These are phyloP conservation scores for Ashbya aceris DNA, from an alignment of 1,139 yeast genomes.

Conservation along the genomic window DNA sequence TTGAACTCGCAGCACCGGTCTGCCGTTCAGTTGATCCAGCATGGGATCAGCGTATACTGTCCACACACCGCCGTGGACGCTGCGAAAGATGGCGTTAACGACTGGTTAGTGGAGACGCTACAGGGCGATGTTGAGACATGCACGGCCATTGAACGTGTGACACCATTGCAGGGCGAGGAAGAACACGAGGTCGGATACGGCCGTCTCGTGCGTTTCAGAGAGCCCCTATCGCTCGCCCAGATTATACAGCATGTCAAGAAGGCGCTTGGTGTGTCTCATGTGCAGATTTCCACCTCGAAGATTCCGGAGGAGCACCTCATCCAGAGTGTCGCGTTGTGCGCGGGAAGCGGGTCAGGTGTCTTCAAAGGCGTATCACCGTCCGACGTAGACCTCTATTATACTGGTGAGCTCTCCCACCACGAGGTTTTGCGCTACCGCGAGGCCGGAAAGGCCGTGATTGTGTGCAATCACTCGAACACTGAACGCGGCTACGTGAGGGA, in stretches of 20 bases:
- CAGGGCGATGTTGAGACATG: conserved; percentile 28
- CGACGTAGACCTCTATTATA: conserved; percentile 65
- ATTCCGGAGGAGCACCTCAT: conserved; percentile 31
- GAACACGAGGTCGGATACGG: conserved; percentile 72
- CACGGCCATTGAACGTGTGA: conserved; percentile 33
- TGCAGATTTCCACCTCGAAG: conserved; percentile 56
- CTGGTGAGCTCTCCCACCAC: conserved; percentile 94
- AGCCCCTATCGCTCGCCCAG: conserved; percentile 37
- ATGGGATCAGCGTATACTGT: conserved; percentile 77
- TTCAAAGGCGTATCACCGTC: conserved; percentile 25
- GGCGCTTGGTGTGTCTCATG: conserved; percentile 41
- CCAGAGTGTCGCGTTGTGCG: conserved; percentile 72
- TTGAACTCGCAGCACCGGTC: conserved; percentile 74
- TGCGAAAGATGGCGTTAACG: conserved; percentile 85
- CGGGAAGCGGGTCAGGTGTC: conserved; percentile 85
- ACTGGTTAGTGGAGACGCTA: conserved; percentile 70
- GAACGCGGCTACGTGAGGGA: conserved; percentile 70
- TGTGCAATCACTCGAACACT: conserved; percentile 84
- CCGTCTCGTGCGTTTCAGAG: conserved; percentile 45
- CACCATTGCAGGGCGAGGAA: conserved; percentile 17
- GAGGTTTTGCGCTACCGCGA: conserved; percentile 70
- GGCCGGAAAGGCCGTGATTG: conserved; percentile 61
- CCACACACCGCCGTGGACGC: conserved; percentile 98
- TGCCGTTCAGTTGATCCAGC: conserved; percentile 58
- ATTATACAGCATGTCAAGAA: conserved; percentile 49